phyloP scores from a whole-genome alignment of 306 rosid genomes.

The Quercus engelmannii region DNA sequence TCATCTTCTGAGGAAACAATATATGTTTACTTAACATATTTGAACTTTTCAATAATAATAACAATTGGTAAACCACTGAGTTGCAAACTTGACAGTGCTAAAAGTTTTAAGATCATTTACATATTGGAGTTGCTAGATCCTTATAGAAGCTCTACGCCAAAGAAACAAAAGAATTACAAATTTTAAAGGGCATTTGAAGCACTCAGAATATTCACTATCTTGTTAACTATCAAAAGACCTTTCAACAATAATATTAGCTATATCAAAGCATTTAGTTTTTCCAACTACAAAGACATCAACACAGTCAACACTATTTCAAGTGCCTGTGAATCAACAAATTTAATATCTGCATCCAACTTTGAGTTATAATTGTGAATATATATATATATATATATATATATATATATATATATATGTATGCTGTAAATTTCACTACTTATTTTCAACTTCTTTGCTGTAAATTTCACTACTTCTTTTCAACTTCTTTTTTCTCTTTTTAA shows the following conservation, averaged over 20 bases:
- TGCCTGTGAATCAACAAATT: constrained; percentile 19
- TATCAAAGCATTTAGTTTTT: constrained; percentile 24
- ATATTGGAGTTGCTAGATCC: background rate
- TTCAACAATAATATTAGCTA: constrained; percentile 28
- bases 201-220: constrained; percentile 30
- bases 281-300: constrained; percentile 26
- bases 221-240: constrained; percentile 29
- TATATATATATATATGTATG: too few species aligned
- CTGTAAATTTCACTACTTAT: too few species aligned
- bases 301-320: constrained; percentile 10
- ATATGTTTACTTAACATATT: too few species aligned
- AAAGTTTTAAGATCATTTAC: background rate
- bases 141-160: background rate
- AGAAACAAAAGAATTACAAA: constrained; percentile 30
- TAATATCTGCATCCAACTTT: constrained; percentile 2
- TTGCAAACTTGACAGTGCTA: background rate
- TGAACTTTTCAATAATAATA: too few species aligned
- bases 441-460: too few species aligned
- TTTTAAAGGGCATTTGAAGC: constrained; percentile 26
- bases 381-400: too few species aligned
- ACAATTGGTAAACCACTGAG: background rate
- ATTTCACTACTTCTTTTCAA: too few species aligned
- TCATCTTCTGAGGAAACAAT: too few species aligned
- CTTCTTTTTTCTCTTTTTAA: too few species aligned
- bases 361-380: background rate